Percentiles rank a stretch among this genome's conserved stretches.
Evolutionary conservation across 2,329 filamentous ascomycete species (phyloP).

Genomic region (Cephalotrichum gorgonifer): DNA sequence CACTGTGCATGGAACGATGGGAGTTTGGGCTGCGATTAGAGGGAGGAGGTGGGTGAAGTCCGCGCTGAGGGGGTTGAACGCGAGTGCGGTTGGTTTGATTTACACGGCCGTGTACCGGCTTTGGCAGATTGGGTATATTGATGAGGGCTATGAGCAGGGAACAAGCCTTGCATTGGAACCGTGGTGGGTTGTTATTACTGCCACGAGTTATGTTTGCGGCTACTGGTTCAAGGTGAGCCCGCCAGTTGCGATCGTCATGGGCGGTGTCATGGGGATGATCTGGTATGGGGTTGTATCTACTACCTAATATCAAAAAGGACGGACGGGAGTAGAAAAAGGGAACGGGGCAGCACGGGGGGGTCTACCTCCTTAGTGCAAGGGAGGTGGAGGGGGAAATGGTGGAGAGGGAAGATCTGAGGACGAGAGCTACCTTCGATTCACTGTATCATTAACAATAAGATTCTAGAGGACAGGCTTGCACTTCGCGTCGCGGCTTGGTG

Average conservation of each 20-base stretch:
- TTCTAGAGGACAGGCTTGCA: no score
- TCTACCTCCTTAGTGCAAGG: no score
- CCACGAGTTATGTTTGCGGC: conserved; percentile 23
- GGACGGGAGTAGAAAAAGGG: no score
- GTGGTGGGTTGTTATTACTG: conserved; percentile 54
- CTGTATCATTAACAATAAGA: no score
- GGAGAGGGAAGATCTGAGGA: no score
- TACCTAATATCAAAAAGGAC: no score
- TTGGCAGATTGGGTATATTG: conserved; percentile 52
- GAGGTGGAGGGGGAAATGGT: no score
- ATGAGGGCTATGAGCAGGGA: conserved; percentile 34
- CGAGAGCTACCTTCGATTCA: no score
- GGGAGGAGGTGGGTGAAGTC: conserved; percentile 34
- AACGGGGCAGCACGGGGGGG: no score
- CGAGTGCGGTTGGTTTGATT: conserved; percentile 48
- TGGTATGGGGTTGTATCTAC: conserved; percentile 17
- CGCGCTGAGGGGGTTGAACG: conserved; percentile 45
- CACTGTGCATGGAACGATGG: conserved; percentile 38
- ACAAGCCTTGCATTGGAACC: conserved; percentile 46
- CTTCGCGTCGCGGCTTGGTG: no score
- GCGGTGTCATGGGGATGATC: conserved; percentile 21
- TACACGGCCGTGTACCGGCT: conserved; percentile 55
- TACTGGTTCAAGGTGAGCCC: conserved; percentile 20
- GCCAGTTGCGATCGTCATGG: conserved; percentile 21
- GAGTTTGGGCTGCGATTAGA: conserved; percentile 43